Percentiles rank a stretch among this genome's conserved stretches.
These are phyloP conservation scores for Blumeriella jaapii DNA, from an alignment of 2,329 filamentous ascomycete species.

Conservation along the genomic window DNA sequence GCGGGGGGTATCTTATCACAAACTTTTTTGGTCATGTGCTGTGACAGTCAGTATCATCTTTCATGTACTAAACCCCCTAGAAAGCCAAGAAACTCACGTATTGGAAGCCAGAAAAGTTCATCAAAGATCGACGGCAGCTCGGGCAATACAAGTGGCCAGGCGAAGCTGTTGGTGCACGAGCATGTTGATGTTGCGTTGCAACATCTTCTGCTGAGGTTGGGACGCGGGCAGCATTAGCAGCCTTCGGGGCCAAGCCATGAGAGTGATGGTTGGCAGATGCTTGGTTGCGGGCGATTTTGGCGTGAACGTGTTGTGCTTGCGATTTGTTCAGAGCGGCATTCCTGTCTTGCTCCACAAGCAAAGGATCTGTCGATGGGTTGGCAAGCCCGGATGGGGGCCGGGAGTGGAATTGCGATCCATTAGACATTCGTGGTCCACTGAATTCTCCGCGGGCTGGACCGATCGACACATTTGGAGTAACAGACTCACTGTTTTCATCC, in stretches of 20 bases:
- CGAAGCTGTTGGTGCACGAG: background rate
- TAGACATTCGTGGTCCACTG: background rate
- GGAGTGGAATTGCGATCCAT: background rate
- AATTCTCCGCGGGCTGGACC: conserved; percentile 1
- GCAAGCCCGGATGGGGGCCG: background rate
- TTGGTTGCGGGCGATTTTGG: background rate
- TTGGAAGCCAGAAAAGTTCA: conserved; percentile 3
- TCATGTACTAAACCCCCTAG: background rate
- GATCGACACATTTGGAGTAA: conserved; percentile 4
- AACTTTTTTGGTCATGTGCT: conserved; percentile 12
- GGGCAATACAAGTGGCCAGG: conserved; percentile 1
- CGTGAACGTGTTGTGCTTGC: conserved; percentile 3
- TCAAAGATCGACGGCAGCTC: conserved; percentile 1
- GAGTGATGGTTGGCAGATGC: background rate
- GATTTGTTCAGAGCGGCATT: conserved; percentile 1
- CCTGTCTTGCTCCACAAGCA: conserved; percentile 3
- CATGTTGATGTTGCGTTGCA: background rate
- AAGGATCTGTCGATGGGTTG: conserved; percentile 1
- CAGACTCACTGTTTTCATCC: conserved; percentile 19
- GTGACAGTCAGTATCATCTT: background rate
- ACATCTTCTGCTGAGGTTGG: background rate
- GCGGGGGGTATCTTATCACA: conserved; percentile 10
- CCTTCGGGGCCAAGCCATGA: background rate
- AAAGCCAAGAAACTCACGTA: conserved; percentile 2
- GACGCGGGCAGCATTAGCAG: background rate